Evolutionary conservation across 768 basidiomycete genomes (phyloP), one percentile per base, ranked within the genome.

Genomic region (Steccherinum ochraceum): DNA sequence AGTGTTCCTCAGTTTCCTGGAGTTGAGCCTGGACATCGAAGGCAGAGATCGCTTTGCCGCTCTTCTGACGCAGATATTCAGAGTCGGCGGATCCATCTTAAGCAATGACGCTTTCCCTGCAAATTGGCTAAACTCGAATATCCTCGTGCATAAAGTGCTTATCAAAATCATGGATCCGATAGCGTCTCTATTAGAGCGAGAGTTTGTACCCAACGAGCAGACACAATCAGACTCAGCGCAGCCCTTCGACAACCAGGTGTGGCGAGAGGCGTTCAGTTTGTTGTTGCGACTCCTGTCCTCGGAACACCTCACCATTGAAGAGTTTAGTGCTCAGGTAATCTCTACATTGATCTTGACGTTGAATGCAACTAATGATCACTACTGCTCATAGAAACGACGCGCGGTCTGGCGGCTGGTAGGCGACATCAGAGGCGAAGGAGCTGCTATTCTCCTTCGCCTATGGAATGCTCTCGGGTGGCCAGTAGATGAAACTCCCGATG

Each of bases 341-440:
- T 45, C 2, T n/a, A n/a, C n/a, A n/a, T n/a, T n/a, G n/a, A 4
- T 39, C 4, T 4, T 3, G 24, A 5, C 2, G 41, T 19, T 46
- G 18, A 24, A 12, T 27, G 10, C n/a, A n/a, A n/a, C n/a, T n/a
- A n/a, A n/a, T n/a, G n/a, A n/a, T n/a, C n/a, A n/a, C n/a, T n/a
- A 12, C 43, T 39, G 44, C 40, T 21, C 26, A 3, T 25, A 96
- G 90, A 92, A 92, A 83, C 88, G 93, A 40, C 83, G 94, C 40
- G 89, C 94, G 2, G 89, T 94, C 10, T 97, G 94, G 94, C 81
- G 91, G 30, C 79, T 97, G n/a, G 92, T 89, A 4, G 93, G 93
- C 23, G 95, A 98, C 68, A 83, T 97, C 60, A 81, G 95, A 20
- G 93, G 93, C 10, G 89, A 95, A 65, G 94, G 93, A 13, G 87